Percentiles rank a stretch among this genome's conserved stretches.
These are phyloP conservation scores for Yamadazyma tumulicola DNA, from an alignment of 805 yeast species.

Conservation along the genomic window DNA sequence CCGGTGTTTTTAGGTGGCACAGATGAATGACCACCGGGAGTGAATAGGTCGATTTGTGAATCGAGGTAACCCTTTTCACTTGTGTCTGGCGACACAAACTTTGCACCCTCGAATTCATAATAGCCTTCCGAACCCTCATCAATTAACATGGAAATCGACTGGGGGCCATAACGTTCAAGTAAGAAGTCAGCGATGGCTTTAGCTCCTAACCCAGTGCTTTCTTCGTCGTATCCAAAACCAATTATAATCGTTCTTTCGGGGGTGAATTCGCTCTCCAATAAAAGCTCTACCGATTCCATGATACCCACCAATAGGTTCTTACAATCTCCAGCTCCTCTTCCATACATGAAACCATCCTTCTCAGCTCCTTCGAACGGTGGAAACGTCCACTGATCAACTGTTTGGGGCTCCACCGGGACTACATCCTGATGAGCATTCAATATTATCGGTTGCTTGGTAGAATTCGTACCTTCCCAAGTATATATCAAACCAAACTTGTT, in stretches of 20 bases:
- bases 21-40: constrained; percentile 52
- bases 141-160: constrained; percentile 41
- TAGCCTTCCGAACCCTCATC: constrained; percentile 38
- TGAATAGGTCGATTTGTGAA: constrained; percentile 35
- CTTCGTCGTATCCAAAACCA: constrained; percentile 54
- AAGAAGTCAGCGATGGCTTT: constrained; percentile 31
- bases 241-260: constrained; percentile 44
- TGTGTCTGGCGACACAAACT: constrained; percentile 43
- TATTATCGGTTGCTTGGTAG: constrained; percentile 30
- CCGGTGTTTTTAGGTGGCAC: constrained; percentile 48
- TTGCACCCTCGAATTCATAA: constrained; percentile 26
- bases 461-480: constrained; percentile 37
- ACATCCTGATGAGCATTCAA: constrained; percentile 42
- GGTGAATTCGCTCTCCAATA: constrained; percentile 29
- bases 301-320: constrained; percentile 44
- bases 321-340: constrained; percentile 36
- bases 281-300: constrained; percentile 33
- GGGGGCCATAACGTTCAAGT: constrained; percentile 35
- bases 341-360: constrained; percentile 30
- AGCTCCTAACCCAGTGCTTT: constrained; percentile 41
- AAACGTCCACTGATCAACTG: constrained; percentile 34
- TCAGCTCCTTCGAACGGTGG: constrained; percentile 36
- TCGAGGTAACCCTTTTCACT: constrained; percentile 49
- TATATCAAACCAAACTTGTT: constrained; percentile 36
- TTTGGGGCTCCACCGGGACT: constrained; percentile 38